Base-by-base conservation (phyloP, 2,329 filamentous ascomycete species). In the Diaporthe caulivora region DNA sequence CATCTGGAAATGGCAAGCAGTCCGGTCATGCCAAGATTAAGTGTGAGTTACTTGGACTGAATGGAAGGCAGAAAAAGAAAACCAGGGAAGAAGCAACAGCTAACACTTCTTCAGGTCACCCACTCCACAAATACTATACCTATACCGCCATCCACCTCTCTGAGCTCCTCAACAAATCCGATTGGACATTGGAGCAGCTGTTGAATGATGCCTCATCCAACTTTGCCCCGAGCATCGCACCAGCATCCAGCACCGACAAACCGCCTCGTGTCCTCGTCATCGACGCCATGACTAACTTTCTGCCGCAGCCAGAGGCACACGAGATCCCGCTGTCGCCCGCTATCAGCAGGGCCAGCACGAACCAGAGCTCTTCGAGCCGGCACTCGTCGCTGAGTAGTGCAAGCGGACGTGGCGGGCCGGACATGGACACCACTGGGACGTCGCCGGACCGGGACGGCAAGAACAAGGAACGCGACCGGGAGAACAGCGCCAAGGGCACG, bases 111-210 rank as follows among this genome's bases (percentile, higher is more conserved):
- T 26, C 53, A 90, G 90, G 90, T 13, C 91, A 92, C 72, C 90
- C 90, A 0, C 81, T 92, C 13, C 91, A 92, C 79, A 91, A 92
- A 76, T 89, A 83, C 72, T 92, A 88, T 79, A 89, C 87, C 17
- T 92, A 91, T 77, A 88, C 86, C 10, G 85, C 89, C 24, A 86
- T 92, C 55, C 89, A 91, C 78, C 84, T 92, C 34, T 87, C 87
- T 2, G 87, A 90, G 60, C 84, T 92, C 6, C 81, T 92, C 0
- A 82, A 83, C 49, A 86, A 86, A 70, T 83, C 84, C 37, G 79
- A 84, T 44, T 83, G 83, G 58, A 84, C 84, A 0, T 82, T 91
- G 0, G 83, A 86, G 0, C 84, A 87, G 24, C 81, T 90, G 21
- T 81, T 90, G 18, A 75, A 76, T n/a, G 81, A 80, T 60, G 80